These are phyloP conservation scores for Alopecurus myosuroides DNA, from an alignment of 176 grass and related monocot genomes.

Conservation along the genomic window DNA sequence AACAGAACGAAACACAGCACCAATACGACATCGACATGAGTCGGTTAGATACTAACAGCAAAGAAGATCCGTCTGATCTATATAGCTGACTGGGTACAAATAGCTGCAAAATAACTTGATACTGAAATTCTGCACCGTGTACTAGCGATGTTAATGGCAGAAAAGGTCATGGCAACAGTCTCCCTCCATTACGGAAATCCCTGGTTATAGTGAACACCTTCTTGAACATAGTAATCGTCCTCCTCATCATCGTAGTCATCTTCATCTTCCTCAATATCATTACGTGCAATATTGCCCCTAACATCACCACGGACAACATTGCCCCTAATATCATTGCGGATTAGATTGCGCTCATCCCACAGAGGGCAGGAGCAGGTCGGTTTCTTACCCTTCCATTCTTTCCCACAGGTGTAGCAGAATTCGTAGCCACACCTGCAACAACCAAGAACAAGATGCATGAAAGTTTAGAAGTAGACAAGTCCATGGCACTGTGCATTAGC, in stretches of 20 bases:
- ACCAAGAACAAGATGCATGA: neutral
- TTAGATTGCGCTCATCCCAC: constrained; percentile 55
- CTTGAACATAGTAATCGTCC: neutral
- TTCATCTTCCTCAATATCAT: neutral
- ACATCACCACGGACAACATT: constrained; percentile 15
- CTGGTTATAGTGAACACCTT: neutral
- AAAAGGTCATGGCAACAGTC: neutral
- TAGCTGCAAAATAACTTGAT: neutral
- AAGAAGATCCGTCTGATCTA: neutral
- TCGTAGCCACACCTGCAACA: constrained; percentile 59
- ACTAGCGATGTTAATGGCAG: neutral
- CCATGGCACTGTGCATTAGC: neutral
- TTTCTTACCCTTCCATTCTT: constrained; percentile 73
- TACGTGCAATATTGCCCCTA: constrained; percentile 15
- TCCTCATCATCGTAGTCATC: constrained; percentile 16
- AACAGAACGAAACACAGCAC: neutral
- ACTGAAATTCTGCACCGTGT: neutral
- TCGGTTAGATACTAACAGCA: neutral
- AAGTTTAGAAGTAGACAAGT: neutral
- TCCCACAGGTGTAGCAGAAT: constrained; percentile 85
- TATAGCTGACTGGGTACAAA: neutral
- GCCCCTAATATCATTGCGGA: neutral
- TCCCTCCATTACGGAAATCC: neutral
- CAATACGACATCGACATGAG: neutral
- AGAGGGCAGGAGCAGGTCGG: constrained; percentile 59